These are phyloP conservation scores for Kingdonia uniflora DNA, from an alignment of 164 flowering plant species.

Conservation along the genomic window DNA sequence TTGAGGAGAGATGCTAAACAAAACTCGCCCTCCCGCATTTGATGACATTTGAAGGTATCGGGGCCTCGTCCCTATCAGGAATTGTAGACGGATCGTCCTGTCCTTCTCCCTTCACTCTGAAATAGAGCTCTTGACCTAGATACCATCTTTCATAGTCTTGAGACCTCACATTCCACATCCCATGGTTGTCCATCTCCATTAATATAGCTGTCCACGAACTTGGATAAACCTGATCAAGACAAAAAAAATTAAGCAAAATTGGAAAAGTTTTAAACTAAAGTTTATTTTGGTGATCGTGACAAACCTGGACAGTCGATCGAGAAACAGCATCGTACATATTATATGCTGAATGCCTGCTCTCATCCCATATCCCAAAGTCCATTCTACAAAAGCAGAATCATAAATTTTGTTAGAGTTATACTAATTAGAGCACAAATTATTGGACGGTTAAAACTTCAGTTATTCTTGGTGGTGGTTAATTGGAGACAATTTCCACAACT, in stretches of 20 bases:
- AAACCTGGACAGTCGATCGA: slow-evolving; percentile 31
- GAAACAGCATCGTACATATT: slow-evolving; percentile 28
- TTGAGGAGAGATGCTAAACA: no score
- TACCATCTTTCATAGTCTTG: slow-evolving; percentile 19
- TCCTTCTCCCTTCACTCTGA: slow-evolving; percentile 23
- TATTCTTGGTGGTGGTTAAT: neutral
- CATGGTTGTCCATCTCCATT: slow-evolving; percentile 25
- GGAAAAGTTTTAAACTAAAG: neutral
- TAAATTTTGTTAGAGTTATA: neutral
- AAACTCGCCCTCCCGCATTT: slow-evolving; percentile 18
- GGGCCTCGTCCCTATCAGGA: slow-evolving; percentile 11
- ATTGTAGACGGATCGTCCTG: slow-evolving; percentile 8
- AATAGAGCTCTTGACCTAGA: slow-evolving; percentile 29
- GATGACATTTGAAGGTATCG: slow-evolving; percentile 15
- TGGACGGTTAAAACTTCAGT: neutral
- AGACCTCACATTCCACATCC: slow-evolving; percentile 39
- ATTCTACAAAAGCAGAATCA: slow-evolving; percentile 14
- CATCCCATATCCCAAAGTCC: slow-evolving; percentile 23
- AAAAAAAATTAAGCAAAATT: neutral
- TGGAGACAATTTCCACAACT: neutral
- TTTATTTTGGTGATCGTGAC: neutral
- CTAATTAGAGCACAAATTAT: neutral
- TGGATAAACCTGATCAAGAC: slow-evolving; percentile 25
- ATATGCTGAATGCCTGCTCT: slow-evolving; percentile 10
- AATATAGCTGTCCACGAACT: slow-evolving; percentile 28